Conservation (phyloP, 768 basidiomycete species). For the Tylopilus balloui region DNA sequence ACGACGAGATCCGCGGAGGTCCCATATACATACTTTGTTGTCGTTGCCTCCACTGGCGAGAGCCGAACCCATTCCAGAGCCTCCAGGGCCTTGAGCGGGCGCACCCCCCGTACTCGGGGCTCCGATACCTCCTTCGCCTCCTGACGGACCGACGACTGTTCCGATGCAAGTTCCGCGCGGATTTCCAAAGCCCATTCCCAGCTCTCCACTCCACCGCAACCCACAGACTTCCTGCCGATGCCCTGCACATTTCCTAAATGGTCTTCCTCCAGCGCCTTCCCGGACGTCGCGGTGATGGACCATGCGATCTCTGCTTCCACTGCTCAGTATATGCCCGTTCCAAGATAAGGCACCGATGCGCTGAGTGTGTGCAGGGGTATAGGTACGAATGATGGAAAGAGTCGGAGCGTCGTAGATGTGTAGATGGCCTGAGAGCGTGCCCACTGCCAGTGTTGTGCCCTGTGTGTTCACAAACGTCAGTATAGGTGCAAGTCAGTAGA, state of each 20-base stretch:
- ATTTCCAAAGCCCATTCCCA: constrained; percentile 26
- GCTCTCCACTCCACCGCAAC: constrained; percentile 72
- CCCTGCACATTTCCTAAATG: constrained; percentile 67
- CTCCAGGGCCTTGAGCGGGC: constrained; percentile 26
- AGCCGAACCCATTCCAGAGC: constrained; percentile 41
- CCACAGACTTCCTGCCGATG: constrained; percentile 96
- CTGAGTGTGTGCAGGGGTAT: constrained; percentile 78
- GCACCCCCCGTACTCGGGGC: constrained; percentile 20
- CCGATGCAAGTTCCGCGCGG: constrained; percentile 16
- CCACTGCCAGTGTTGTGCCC: constrained; percentile 89
- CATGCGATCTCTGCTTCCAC: constrained; percentile 86
- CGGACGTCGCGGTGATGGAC: constrained; percentile 93
- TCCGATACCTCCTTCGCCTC: constrained; percentile 28
- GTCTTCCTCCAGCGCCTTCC: constrained; percentile 49
- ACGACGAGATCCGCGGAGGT: constrained; percentile 62
- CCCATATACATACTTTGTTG: constrained; percentile 99
- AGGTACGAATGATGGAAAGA: constrained; percentile 71
- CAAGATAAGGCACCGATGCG: constrained; percentile 94
- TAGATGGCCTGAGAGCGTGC: constrained; percentile 82
- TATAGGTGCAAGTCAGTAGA: neutral
- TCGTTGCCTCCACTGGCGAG: constrained; percentile 97
- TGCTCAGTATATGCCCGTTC: constrained; percentile 84
- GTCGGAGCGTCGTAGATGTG: constrained; percentile 92
- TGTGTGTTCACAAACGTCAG: constrained; percentile 16
- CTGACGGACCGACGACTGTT: constrained; percentile 10